Evolutionary conservation across 768 basidiomycete genomes (phyloP), one percentile per base, ranked within the genome.

Genomic region (Cubamyces sp.): DNA sequence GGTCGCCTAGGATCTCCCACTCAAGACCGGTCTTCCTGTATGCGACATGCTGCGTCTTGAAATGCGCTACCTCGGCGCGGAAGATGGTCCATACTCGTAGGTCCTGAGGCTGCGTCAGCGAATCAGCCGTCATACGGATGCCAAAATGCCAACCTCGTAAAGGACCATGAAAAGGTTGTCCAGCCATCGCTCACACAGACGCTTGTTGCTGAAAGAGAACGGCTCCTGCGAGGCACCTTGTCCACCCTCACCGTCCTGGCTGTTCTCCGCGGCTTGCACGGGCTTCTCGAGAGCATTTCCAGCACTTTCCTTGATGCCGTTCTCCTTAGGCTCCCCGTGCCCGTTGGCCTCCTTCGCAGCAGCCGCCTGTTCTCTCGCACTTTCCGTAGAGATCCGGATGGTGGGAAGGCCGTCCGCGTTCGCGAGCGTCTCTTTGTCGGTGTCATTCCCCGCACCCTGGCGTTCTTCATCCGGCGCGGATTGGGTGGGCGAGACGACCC

Each of bases 121-220:
- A 16, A 16, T 57, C 30, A 59, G 50, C 30, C 53, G 30, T 23
- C 23, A 8, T 37, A 16, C n/a, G 9, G 53, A 37, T 1, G 39
- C 39, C n/a, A 16, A 5, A 42, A 46, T 5, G 74, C 82, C 40
- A 52, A 92, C 95, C 85, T 98, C 96, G 71, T 98, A 98, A 5
- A 99, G 78, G 3, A 98, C 95, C 94, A 97, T 98, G 79, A 96
- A 99, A 62, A 98, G 74, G 67, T 98, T 98, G 72, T 98, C 96
- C 49, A 99, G 80, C 97, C 97, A 98, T 52, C 96, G 82, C 73
- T 98, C 97, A 71, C 97, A 99, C 40, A 99, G 77, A 49, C 97
- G 83, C 80, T 98, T 99, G 76, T 94, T 98, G 71, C 87, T 94
- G 76, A 99, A 97, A 23, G 94, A 92, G 73, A 92, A 94, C 2